Percentiles rank a stretch among this genome's conserved stretches.
phyloP scores from a whole-genome alignment of 768 basidiomycete genomes.

The Collybia nuda region DNA sequence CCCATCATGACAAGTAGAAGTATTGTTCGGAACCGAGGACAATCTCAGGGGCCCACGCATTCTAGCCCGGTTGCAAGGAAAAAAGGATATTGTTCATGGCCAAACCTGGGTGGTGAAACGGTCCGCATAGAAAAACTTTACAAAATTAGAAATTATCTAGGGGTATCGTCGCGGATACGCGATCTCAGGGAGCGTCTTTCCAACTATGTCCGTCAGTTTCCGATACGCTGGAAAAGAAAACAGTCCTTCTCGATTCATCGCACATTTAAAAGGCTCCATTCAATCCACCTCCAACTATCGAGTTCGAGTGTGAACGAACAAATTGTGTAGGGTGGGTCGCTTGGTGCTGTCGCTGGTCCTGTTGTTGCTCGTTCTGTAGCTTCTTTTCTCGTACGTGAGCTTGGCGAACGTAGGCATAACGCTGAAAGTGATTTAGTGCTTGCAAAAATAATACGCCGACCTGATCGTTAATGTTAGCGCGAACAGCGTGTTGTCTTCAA shows the following conservation, averaged over 20 bases:
- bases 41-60: too few species aligned
- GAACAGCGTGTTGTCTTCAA: not conserved
- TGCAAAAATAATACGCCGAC: constrained; percentile 78
- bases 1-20: too few species aligned
- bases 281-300: constrained; percentile 17
- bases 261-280: constrained; percentile 11
- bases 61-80: too few species aligned
- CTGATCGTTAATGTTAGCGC: constrained; percentile 36
- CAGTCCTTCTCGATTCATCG: not conserved
- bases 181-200: too few species aligned
- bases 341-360: constrained; percentile 19
- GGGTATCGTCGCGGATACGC: too few species aligned
- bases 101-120: too few species aligned
- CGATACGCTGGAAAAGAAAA: not conserved
- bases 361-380: constrained; percentile 25
- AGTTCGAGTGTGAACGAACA: constrained; percentile 31
- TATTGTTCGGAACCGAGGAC: too few species aligned
- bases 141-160: too few species aligned
- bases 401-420: constrained; percentile 84
- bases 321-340: constrained; percentile 19
- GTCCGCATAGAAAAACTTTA: too few species aligned
- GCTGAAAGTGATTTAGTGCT: constrained; percentile 84
- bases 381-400: constrained; percentile 64
- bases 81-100: too few species aligned
- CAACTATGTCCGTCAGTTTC: not conserved